Evolutionary conservation across 805 yeast genomes (phyloP).

Genomic region (Sugiyamaella americana): DNA sequence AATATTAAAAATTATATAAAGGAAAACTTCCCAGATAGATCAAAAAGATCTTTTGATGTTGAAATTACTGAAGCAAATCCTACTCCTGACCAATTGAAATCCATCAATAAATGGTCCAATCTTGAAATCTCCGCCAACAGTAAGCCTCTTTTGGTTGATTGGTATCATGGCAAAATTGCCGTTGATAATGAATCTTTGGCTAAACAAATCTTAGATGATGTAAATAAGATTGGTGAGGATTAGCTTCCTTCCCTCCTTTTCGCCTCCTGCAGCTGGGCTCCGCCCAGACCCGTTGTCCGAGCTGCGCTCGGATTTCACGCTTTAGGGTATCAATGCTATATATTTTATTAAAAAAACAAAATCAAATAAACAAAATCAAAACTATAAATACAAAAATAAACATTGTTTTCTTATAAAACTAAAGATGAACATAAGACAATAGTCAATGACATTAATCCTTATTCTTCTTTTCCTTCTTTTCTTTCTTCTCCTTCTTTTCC

Average conservation of each 20-base stretch:
- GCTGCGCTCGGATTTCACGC: no score
- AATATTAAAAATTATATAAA: conserved; percentile 19
- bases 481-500: conserved; percentile 34
- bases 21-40: conserved; percentile 18
- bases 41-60: conserved; percentile 24
- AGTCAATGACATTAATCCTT: neutral
- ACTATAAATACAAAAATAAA: conserved; percentile 21
- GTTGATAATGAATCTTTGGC: conserved; percentile 41
- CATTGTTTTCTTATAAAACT: conserved; percentile 19
- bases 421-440: no score
- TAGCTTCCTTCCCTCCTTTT: no score
- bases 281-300: no score
- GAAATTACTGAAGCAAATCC: conserved; percentile 29
- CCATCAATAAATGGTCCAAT: no score
- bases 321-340: no score
- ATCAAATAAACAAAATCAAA: neutral
- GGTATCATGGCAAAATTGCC: conserved; percentile 54
- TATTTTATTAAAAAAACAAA: neutral
- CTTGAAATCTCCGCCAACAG: conserved; percentile 12
- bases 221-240: conserved; percentile 6
- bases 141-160: conserved; percentile 51
- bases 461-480: conserved; percentile 41
- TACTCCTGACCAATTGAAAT: conserved; percentile 26
- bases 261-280: no score
- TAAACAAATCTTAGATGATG: conserved; percentile 36